Base-by-base conservation (phyloP, 2,329 filamentous ascomycete species). In the Claviceps humidiphila region DNA sequence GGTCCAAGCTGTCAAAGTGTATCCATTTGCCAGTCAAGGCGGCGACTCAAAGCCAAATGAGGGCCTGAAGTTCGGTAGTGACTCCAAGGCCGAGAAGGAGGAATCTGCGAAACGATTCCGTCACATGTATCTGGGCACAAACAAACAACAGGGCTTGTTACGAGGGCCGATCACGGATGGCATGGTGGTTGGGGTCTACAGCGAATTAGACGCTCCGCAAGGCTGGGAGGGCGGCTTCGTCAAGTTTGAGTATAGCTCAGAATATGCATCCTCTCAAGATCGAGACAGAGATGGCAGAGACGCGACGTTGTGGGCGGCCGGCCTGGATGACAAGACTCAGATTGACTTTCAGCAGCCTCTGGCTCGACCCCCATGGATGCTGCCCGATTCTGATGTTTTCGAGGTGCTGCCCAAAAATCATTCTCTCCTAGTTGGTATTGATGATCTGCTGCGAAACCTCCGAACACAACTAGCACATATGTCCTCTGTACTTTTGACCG, bases 121-220 rank as follows among this genome's bases (percentile, higher is more conserved):
- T 56, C 77, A 82, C 11, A 77, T 88, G 3, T 93, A 93, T 59
- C 78, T 81, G 20, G 75, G 74, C 34, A 64, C 72, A 34, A 76
- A 73, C 40, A 72, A 66, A 9, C 63, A 71, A 0, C 77, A 78
- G 22, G 81, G 85, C 1, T 66, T 97, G 17, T 71, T 97, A 1
- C 80, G 86, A 52, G 93, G 93, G 0, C 89, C 93, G 5, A 65
- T 98, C 49, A 96, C 90, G 0, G 89, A 98, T 66, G 90, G 91
- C 2, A 85, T 91, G 70, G 69, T 96, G 14, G 69, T 98, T 20
- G 82, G 73, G 0, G 60, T 74, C 39, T 75, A 75, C 51, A 73
- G 76, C 54, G 80, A 71, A 22, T 70, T 76, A n/a, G 75, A 69
- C 58, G 71, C 66, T 50, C 75, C 71, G 4, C 73, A 76, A 43